Base-by-base conservation (phyloP, 768 basidiomycete genomes). In the Lactarius sanguifluus region DNA sequence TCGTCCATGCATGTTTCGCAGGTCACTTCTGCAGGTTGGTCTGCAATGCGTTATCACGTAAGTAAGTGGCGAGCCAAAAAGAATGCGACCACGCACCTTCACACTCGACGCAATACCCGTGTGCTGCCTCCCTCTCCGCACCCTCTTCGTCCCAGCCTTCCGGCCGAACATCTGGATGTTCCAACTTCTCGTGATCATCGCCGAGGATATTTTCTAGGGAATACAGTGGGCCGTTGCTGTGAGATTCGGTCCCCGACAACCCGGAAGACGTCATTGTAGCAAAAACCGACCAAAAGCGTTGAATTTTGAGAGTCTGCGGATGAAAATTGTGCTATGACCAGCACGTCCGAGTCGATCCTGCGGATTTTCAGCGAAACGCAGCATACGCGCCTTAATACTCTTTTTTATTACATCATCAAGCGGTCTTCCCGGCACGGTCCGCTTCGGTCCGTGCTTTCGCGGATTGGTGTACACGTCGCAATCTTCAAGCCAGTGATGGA, bases 31-130 rank as follows among this genome's bases (percentile, higher is more conserved):
- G 91, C 90, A 63, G 92, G 91, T 74, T 94, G 92, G 79, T 94
- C 92, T 94, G 65, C 52, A 36, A 41, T 20, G 56, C 40, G 61
- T 62, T 50, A 59, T 45, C 52, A 57, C 38, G 32, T 63, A 50
- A 40, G 34, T 57, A 57, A 15, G 34, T 58, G 20, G 57, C 38
- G 16, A 25, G 40, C 18, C 38, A 56, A 38, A 5, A 16, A n/a
- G 56, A 12, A 25, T 12, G 15, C 15, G 18, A n/a, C 30, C 15
- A 71, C 77, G 71, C 67, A 92, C 92, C 92, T 85, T 94, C 92
- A 74, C 92, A 94, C 76, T 94, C 92, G 61, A 93, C 75, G 69
- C 92, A 94, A 72, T 81, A 89, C 0, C 90, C 91, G 61, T 90
- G 86, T 13, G 78, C 75, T 16, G 80, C 77, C 10, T 81, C 79